phyloP scores from a whole-genome alignment of 1,139 yeast genomes.

The Candida dubliniensis region DNA sequence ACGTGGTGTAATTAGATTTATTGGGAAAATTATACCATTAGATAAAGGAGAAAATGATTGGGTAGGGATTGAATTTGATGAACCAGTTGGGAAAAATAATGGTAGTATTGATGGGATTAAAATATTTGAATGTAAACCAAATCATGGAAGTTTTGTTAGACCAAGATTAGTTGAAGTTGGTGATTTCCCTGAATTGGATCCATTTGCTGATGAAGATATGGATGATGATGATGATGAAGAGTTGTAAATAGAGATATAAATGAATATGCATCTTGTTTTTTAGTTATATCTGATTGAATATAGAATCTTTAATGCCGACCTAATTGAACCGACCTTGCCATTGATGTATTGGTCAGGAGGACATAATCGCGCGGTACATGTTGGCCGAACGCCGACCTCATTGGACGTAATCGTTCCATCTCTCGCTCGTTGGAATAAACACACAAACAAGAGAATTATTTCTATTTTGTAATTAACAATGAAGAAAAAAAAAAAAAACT shows the following conservation, averaged over 20 bases:
- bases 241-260: background rate
- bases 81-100: conserved; percentile 48
- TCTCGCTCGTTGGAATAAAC: no score
- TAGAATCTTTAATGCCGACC: background rate
- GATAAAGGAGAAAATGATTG: conserved; percentile 46
- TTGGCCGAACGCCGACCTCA: no score
- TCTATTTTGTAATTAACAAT: no score
- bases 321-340: no score
- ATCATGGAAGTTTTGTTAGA: conserved; percentile 53
- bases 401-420: no score
- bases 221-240: conserved; percentile 21
- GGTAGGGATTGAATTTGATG: conserved; percentile 52
- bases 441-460: no score
- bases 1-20: conserved; percentile 63
- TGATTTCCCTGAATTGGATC: conserved; percentile 48
- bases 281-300: background rate
- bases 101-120: conserved; percentile 37
- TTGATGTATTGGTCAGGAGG: no score
- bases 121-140: conserved; percentile 35
- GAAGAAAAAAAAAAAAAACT: no score
- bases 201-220: conserved; percentile 39
- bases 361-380: no score
- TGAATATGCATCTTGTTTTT: background rate
- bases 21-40: conserved; percentile 67
- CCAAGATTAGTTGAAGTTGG: conserved; percentile 54